Percentiles rank a stretch among this genome's conserved stretches.
Conservation (phyloP, 1,284 basidiomycete species). For the Polyporus tsugae region DNA sequence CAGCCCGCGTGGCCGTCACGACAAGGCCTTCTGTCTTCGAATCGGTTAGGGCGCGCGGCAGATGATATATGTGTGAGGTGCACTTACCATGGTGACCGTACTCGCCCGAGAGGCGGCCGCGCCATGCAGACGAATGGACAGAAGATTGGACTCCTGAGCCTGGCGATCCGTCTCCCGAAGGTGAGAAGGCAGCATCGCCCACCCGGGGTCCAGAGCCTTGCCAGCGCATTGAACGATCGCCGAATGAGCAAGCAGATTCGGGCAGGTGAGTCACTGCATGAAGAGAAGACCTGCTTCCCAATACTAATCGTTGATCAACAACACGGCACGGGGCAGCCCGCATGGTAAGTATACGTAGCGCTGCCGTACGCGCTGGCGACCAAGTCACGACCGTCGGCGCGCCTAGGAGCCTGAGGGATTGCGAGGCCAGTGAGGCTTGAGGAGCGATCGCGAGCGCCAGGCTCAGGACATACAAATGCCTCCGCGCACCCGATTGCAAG, state of each 20-base stretch:
- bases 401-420: not conserved
- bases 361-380: constrained; percentile 8
- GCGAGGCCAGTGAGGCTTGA: no score
- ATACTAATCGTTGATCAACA: no score
- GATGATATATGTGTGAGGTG: not conserved
- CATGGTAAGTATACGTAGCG: not conserved
- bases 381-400: no score
- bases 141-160: not conserved
- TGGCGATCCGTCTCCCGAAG: not conserved
- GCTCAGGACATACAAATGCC: not conserved
- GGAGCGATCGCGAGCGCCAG: not conserved
- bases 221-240: not conserved
- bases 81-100: constrained; percentile 10
- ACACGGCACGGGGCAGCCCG: not conserved
- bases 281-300: not conserved
- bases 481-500: constrained; percentile 5
- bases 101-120: not conserved
- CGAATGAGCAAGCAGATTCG: not conserved
- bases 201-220: not conserved
- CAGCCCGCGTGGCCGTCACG: not conserved
- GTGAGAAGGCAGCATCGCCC: not conserved
- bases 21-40: not conserved
- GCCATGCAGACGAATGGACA: not conserved
- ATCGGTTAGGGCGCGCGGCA: not conserved
- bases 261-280: constrained; percentile 4